Percentiles rank a stretch among this genome's conserved stretches.
Evolutionary conservation across 192 early-diverging fungal genomes (phyloP).

Genomic region (Martensiomyces pterosporus): DNA sequence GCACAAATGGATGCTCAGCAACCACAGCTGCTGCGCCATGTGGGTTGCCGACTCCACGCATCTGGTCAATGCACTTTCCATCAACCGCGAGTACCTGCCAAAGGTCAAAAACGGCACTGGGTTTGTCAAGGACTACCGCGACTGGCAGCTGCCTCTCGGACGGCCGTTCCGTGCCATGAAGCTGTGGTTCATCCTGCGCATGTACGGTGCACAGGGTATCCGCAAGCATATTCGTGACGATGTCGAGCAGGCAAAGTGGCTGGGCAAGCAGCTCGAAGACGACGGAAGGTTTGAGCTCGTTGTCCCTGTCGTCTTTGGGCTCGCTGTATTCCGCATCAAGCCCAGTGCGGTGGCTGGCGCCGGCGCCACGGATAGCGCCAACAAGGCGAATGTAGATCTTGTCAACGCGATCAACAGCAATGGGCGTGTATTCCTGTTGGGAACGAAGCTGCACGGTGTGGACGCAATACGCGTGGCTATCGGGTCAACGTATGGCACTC

Average conservation of each 20-base stretch:
- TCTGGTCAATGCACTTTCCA: conserved; percentile 35
- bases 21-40: conserved; percentile 50
- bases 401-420: conserved; percentile 7
- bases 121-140: conserved; percentile 43
- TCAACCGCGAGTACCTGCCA: conserved; percentile 40
- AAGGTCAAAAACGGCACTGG: conserved; percentile 14
- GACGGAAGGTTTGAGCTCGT: conserved; percentile 34
- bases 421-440: conserved; percentile 10
- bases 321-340: conserved; percentile 36
- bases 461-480: conserved; percentile 5
- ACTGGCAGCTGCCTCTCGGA: conserved; percentile 52
- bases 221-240: conserved; percentile 32
- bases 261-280: conserved; percentile 13
- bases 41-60: conserved; percentile 41
- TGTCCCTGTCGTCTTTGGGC: conserved; percentile 16
- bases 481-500: conserved; percentile 2
- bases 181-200: conserved; percentile 54
- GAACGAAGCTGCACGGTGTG: conserved; percentile 1
- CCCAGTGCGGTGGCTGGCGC: conserved; percentile 3
- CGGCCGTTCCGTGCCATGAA: conserved; percentile 53
- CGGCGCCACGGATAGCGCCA: background rate
- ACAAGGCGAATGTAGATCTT: conserved; percentile 3
- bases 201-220: conserved; percentile 43
- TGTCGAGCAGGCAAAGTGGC: conserved; percentile 20
- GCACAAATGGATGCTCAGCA: conserved; percentile 56